Evolutionary conservation across 192 early-diverging fungal genomes (phyloP), one percentile per base, ranked within the genome.

Genomic region (Linderina pennispora): DNA sequence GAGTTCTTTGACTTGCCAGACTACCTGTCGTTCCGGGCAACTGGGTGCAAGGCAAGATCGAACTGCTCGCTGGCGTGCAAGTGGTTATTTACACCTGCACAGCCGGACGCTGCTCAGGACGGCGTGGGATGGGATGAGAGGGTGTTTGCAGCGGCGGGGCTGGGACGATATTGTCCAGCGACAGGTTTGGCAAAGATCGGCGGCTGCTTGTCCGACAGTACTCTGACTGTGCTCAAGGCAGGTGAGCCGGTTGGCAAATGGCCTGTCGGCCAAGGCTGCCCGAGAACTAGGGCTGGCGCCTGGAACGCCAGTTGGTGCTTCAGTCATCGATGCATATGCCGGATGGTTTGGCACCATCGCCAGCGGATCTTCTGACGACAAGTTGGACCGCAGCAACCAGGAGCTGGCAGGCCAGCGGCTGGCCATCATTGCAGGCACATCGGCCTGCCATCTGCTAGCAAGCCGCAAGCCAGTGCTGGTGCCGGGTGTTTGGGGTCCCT

Each of bases 241-340:
- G 78, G 78, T 7, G 83, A 82, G 0, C 69, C 79, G 19, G 23
- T 49, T 21, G 74, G 83, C 40, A 81, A 67, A n/a, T 2, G 77
- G 78, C 3, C 53, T 89, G 26, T 59, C 75, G 14, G 43, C 34
- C 1, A 21, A 45, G 31, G 82, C 80, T 8, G 82, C 83, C 8
- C 23, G 34, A 7, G 70, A 85, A 36, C 34, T 89, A 4, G 85
- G 85, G 0, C 35, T 85, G 8, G 18, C 58, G 6, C 44, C 52
- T 22, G 80, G 76, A 2, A 71, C 71, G 1, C 52, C 72, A 2
- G 84, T 89, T 18, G 82, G 84, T 3, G 74, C 74, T 14, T 69
- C 77, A 0, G 61, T 86, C 3, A 87, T 89, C 41, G 87, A 89
- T 54, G 87, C 87, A 0, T 87, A 89, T 62, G 83, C 87, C 25